Percentiles rank a stretch among this genome's conserved stretches.
phyloP scores from a whole-genome alignment of 2,329 filamentous ascomycete species.

The Gyromitra esculenta region DNA sequence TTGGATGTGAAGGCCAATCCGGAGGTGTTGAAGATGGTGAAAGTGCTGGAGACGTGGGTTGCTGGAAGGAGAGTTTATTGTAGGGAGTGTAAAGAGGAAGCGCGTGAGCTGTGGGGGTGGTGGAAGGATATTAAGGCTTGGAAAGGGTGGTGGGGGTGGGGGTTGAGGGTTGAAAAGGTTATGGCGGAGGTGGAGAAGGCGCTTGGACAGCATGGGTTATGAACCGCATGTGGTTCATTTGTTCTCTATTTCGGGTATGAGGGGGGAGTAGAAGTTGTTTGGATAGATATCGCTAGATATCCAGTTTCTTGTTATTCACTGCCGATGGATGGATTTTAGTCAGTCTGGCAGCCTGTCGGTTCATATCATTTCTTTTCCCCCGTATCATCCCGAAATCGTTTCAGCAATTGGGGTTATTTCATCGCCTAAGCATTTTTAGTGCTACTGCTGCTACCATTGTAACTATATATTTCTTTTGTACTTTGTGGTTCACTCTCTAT shows the following conservation, averaged over 20 bases:
- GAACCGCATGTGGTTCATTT: neutral
- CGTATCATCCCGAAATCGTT: neutral
- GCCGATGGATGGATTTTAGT: neutral
- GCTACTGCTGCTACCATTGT: too few species aligned
- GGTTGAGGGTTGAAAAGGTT: constrained; percentile 38
- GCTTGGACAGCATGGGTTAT: constrained; percentile 31
- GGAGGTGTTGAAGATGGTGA: constrained; percentile 66
- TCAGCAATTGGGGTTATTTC: too few species aligned
- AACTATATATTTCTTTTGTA: too few species aligned
- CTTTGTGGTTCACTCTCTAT: too few species aligned
- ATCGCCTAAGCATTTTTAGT: too few species aligned
- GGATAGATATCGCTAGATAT: neutral
- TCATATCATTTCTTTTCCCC: neutral
- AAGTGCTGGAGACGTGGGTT: constrained; percentile 76
- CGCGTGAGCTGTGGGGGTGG: neutral
- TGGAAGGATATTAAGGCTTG: constrained; percentile 21
- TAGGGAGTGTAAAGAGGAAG: constrained; percentile 6
- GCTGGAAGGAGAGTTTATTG: constrained; percentile 64
- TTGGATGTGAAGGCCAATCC: constrained; percentile 58
- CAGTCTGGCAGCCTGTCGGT: neutral
- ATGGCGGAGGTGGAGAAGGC: constrained; percentile 41
- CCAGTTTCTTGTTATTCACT: neutral
- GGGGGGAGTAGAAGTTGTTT: neutral
- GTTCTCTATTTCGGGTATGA: neutral
- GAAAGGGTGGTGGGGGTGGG: constrained; percentile 45